Conservation (phyloP, 192 early-diverging fungal genomes). For the Pilaira anomala region DNA sequence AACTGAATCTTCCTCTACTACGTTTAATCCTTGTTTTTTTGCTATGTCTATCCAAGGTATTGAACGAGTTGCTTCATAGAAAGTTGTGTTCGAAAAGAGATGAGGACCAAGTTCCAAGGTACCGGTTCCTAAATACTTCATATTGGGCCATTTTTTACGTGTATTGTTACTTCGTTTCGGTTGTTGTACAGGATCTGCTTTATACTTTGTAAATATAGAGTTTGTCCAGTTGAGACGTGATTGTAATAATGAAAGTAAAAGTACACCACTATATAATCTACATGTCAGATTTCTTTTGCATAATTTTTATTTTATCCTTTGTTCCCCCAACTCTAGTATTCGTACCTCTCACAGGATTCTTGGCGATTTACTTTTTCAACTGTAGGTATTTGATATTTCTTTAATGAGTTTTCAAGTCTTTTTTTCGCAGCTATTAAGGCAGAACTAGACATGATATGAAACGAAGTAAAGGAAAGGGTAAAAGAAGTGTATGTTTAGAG, state of each 20-base stretch:
- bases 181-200: constrained; percentile 25
- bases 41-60: constrained; percentile 20
- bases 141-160: constrained; percentile 31
- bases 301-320: not conserved
- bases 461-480: not conserved
- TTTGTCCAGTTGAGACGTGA: constrained; percentile 39
- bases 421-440: constrained; percentile 25
- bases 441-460: constrained; percentile 24
- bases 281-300: not conserved
- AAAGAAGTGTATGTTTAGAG: too few species aligned
- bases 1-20: not conserved
- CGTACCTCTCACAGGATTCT: constrained; percentile 9
- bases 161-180: constrained; percentile 22
- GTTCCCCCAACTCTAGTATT: constrained; percentile 1
- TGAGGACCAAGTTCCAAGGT: constrained; percentile 57
- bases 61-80: constrained; percentile 37
- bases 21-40: constrained; percentile 4
- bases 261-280: constrained; percentile 38
- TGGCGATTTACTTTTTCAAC: not conserved
- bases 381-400: constrained; percentile 15
- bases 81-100: constrained; percentile 43
- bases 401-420: constrained; percentile 18
- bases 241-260: constrained; percentile 37
- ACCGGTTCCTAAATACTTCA: constrained; percentile 33
- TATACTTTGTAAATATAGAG: constrained; percentile 36